A percentile compares a stretch with the other conserved stretches of the same genome.
Conservation (phyloP, 257 asterid genomes). For the Fraxinus pennsylvanica region DNA sequence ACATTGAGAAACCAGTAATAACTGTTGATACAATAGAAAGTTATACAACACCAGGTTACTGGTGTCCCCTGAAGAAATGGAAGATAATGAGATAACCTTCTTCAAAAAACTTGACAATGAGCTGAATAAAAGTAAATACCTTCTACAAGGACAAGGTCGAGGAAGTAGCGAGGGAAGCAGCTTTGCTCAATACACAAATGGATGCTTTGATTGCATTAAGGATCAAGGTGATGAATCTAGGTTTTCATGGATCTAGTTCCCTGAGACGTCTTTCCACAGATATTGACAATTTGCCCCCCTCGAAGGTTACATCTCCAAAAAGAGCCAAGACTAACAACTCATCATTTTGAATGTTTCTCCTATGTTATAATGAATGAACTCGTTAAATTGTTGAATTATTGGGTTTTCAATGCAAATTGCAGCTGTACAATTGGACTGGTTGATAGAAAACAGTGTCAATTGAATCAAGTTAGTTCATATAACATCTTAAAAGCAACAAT, state of each 20-base stretch:
- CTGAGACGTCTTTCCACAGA: conserved; percentile 27
- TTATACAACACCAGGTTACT: conserved; percentile 53
- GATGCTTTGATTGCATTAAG: conserved; percentile 70
- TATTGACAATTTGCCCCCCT: conserved; percentile 30
- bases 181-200: conserved; percentile 59
- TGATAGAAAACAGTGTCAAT: background rate
- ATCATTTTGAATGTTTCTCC: conserved; percentile 13
- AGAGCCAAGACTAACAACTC: conserved; percentile 12
- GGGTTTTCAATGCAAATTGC: background rate
- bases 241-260: conserved; percentile 33
- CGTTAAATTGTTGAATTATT: background rate
- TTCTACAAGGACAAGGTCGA: conserved; percentile 72
- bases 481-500: background rate
- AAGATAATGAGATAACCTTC: conserved; percentile 51
- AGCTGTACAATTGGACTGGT: background rate
- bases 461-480: conserved; percentile 4
- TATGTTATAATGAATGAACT: background rate
- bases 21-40: conserved; percentile 45
- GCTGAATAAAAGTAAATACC: conserved; percentile 68
- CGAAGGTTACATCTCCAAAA: conserved; percentile 34
- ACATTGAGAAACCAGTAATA: conserved; percentile 70
- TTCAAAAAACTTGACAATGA: conserved; percentile 70
- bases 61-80: conserved; percentile 49
- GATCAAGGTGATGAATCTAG: conserved; percentile 53
- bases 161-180: conserved; percentile 60